Conservation (phyloP, 2,329 filamentous ascomycete species). For the Tolypocladium paradoxum region DNA sequence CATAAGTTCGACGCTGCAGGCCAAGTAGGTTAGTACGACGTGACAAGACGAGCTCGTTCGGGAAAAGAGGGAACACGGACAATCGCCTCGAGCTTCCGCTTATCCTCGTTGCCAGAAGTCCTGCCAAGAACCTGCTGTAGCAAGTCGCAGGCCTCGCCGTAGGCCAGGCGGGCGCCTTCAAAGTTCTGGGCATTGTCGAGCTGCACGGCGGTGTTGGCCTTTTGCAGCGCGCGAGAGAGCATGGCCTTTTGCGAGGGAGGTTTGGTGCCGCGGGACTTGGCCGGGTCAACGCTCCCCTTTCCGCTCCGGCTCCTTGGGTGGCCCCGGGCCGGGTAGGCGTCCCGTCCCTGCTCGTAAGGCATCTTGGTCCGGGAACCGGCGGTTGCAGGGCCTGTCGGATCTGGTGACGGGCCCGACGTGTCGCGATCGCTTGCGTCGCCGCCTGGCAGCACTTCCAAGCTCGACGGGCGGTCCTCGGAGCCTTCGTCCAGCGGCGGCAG, state of each 20-base stretch:
- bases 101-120: conserved; percentile 77
- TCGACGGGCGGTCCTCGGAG: conserved; percentile 1
- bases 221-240: conserved; percentile 89
- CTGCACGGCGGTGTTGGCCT: conserved; percentile 90
- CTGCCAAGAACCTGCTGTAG: conserved; percentile 79
- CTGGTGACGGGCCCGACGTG: conserved; percentile 8
- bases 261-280: conserved; percentile 21
- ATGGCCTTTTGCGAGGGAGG: conserved; percentile 81
- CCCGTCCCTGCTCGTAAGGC: conserved; percentile 19
- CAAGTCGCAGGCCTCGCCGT: conserved; percentile 80
- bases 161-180: conserved; percentile 81
- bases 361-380: conserved; percentile 11
- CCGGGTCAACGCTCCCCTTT: conserved; percentile 20
- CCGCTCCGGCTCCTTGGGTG: conserved; percentile 21
- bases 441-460: conserved; percentile 3
- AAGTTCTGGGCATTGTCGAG: conserved; percentile 95
- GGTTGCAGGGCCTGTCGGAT: conserved; percentile 2
- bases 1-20: conserved; percentile 72
- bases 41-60: too few relatives aligned
- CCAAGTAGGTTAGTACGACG: neutral
- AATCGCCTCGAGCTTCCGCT: conserved; percentile 84
- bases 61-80: conserved; percentile 40
- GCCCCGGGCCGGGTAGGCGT: conserved; percentile 16
- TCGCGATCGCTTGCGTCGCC: conserved; percentile 5
- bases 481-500: conserved; percentile 12